Conservation (phyloP, 192 early-diverging fungal species). For the Kickxella alabastrina region DNA sequence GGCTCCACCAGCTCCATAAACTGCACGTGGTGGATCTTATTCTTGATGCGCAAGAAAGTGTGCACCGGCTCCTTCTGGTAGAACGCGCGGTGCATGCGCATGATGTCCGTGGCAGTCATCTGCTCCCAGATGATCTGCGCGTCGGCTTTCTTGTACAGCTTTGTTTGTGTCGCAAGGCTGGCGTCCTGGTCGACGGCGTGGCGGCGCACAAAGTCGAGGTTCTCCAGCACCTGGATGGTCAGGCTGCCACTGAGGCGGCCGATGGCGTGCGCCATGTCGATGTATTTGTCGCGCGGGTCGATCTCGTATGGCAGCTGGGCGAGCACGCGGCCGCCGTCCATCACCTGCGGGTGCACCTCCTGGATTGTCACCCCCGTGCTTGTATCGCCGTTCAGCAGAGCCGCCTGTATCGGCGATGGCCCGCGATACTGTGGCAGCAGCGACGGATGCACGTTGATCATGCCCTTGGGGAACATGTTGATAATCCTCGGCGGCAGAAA, state of each 20-base stretch:
- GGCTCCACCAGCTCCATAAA: constrained; percentile 15
- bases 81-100: constrained; percentile 67
- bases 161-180: constrained; percentile 60
- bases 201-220: constrained; percentile 32
- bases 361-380: constrained; percentile 83
- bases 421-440: constrained; percentile 91
- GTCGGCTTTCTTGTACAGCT: constrained; percentile 61
- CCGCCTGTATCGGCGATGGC: constrained; percentile 82
- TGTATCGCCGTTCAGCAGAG: constrained; percentile 72
- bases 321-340: constrained; percentile 83
- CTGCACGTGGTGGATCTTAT: constrained; percentile 26
- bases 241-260: constrained; percentile 19
- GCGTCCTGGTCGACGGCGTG: constrained; percentile 64
- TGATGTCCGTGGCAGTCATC: constrained; percentile 61
- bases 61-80: constrained; percentile 14
- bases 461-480: constrained; percentile 58
- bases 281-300: not conserved
- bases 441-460: constrained; percentile 92
- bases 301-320: constrained; percentile 50
- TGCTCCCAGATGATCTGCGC: constrained; percentile 57
- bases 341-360: constrained; percentile 69
- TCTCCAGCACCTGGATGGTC: constrained; percentile 6
- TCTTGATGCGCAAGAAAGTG: constrained; percentile 35
- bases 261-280: constrained; percentile 11
- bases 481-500: constrained; percentile 79